These are phyloP conservation scores for Endotrypanum monterogeii DNA, from an alignment of 208 protist species.

Conservation along the genomic window DNA sequence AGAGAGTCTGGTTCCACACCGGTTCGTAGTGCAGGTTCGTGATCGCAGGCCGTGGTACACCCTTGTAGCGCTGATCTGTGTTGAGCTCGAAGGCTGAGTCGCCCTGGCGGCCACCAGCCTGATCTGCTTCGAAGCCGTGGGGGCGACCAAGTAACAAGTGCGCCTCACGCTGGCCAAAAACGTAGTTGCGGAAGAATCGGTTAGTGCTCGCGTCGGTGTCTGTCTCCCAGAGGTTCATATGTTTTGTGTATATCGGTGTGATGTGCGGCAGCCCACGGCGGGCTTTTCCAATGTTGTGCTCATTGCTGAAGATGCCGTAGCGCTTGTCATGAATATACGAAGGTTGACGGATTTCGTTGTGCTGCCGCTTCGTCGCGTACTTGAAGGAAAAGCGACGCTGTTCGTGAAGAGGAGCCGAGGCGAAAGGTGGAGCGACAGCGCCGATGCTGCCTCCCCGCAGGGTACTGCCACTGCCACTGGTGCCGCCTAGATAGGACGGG, in stretches of 20 bases:
- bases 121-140: conserved; percentile 72
- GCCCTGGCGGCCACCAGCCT: conserved; percentile 53
- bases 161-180: conserved; percentile 76
- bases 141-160: conserved; percentile 75
- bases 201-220: conserved; percentile 89
- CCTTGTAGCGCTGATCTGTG: conserved; percentile 80
- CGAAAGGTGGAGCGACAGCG: background rate
- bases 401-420: conserved; percentile 26
- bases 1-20: conserved; percentile 77
- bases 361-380: conserved; percentile 80
- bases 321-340: conserved; percentile 87
- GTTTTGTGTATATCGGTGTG: conserved; percentile 73
- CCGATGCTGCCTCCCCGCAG: background rate
- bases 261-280: conserved; percentile 74
- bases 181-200: conserved; percentile 81
- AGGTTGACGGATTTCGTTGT: conserved; percentile 82
- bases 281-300: conserved; percentile 69
- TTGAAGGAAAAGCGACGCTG: conserved; percentile 85
- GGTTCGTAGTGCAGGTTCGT: conserved; percentile 87
- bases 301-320: conserved; percentile 84
- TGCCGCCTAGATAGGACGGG: too few species aligned
- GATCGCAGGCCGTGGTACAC: conserved; percentile 64
- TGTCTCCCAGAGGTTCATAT: conserved; percentile 88
- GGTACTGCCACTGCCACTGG: background rate
- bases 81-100: conserved; percentile 68